Percentiles rank a stretch among this genome's conserved stretches.
These are phyloP conservation scores for Cucurbita argyrosperma DNA, from an alignment of 306 rosid genomes.

Conservation along the genomic window DNA sequence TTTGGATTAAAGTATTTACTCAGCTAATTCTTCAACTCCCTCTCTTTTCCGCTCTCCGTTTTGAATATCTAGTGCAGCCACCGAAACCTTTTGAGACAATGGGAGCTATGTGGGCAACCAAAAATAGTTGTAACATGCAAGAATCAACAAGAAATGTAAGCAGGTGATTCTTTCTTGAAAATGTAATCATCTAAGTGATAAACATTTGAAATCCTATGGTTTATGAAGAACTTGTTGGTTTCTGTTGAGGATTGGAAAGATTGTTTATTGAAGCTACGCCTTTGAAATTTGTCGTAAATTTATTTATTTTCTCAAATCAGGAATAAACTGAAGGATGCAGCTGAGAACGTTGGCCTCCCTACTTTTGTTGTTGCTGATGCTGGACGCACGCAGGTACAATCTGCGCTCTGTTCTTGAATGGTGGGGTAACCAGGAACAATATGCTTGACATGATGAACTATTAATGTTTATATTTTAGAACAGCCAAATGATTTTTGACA, in stretches of 20 bases:
- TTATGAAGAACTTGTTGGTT: conserved; percentile 2
- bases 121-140: conserved; percentile 79
- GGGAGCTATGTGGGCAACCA: conserved; percentile 87
- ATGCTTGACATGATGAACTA: not conserved
- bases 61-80: conserved; percentile 26
- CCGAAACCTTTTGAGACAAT: conserved; percentile 59
- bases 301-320: conserved; percentile 15
- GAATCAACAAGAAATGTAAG: conserved; percentile 87
- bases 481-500: not conserved
- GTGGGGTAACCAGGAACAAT: not conserved
- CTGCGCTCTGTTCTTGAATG: not conserved
- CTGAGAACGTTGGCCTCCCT: conserved; percentile 71
- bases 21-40: not conserved
- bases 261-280: not conserved
- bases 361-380: conserved; percentile 89
- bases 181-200: not conserved
- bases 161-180: conserved; percentile 11
- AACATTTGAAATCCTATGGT: not conserved
- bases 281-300: not conserved
- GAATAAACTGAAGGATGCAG: conserved; percentile 73
- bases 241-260: not conserved
- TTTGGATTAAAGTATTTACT: not conserved
- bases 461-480: not conserved
- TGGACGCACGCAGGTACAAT: conserved; percentile 79
- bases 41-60: not conserved